Evolutionary conservation across 345 rosid genomes (phyloP).

Genomic region (Hevea brasiliensis): DNA sequence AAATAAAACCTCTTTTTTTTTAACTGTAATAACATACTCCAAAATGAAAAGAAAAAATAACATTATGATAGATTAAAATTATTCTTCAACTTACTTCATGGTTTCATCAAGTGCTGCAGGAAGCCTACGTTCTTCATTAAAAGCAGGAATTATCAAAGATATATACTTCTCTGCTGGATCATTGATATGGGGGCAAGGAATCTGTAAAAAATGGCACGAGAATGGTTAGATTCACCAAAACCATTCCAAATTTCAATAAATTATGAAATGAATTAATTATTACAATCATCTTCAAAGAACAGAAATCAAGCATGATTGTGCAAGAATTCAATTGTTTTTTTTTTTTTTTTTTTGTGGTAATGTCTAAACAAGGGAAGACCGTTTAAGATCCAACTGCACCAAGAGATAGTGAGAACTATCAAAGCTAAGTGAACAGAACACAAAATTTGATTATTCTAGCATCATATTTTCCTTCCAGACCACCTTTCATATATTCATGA

Average conservation of each 20-base stretch:
- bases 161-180: slow-evolving; percentile 86
- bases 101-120: slow-evolving; percentile 88
- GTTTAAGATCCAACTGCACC: no score
- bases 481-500: neutral
- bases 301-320: no score
- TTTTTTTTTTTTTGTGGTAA: neutral
- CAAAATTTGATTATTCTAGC: neutral
- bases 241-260: neutral
- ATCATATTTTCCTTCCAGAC: neutral
- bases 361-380: no score
- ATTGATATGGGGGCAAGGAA: slow-evolving; percentile 56
- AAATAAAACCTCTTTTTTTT: neutral
- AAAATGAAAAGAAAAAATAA: neutral
- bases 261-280: neutral
- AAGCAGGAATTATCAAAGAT: slow-evolving; percentile 86
- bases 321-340: neutral
- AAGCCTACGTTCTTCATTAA: slow-evolving; percentile 87
- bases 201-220: slow-evolving; percentile 41
- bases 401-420: neutral
- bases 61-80: neutral
- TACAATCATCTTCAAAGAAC: neutral
- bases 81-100: slow-evolving; percentile 56
- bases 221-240: neutral
- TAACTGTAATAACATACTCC: neutral
- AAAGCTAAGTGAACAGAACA: neutral